Evolutionary conservation across 1,139 yeast genomes (phyloP).

Genomic region (Sugiyamaella sp.): DNA sequence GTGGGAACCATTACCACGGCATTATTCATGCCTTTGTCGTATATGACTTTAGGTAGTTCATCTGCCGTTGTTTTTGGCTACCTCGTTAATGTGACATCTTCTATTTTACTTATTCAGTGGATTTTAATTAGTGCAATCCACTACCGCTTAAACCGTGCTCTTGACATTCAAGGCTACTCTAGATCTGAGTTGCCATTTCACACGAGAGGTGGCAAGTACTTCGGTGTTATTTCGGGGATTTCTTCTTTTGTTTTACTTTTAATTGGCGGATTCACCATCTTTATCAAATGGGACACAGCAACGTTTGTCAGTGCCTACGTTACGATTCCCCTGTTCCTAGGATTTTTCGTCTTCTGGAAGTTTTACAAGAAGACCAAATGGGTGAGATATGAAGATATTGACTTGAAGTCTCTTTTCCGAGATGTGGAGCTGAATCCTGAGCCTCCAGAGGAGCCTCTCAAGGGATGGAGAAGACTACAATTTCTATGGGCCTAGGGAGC

Average conservation of each 20-base stretch:
- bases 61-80: constrained; percentile 73
- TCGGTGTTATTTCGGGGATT: constrained; percentile 18
- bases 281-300: constrained; percentile 32
- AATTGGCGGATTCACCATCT: constrained; percentile 21
- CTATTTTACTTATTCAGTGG: constrained; percentile 86
- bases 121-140: constrained; percentile 74
- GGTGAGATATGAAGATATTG: constrained; percentile 16
- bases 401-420: constrained; percentile 15
- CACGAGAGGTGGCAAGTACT: constrained; percentile 60
- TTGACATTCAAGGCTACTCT: constrained; percentile 64
- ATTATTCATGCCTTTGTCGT: constrained; percentile 66
- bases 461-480: constrained; percentile 17
- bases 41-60: constrained; percentile 64
- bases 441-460: constrained; percentile 13
- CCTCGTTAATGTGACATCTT: constrained; percentile 82
- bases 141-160: constrained; percentile 76
- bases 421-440: constrained; percentile 19
- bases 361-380: constrained; percentile 19
- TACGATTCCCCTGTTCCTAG: constrained; percentile 57
- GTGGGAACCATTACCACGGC: constrained; percentile 62
- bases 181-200: constrained; percentile 67
- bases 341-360: constrained; percentile 47
- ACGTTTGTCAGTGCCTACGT: constrained; percentile 66
- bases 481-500: constrained; percentile 14
- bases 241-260: constrained; percentile 11